phyloP scores from a whole-genome alignment of 345 rosid genomes.

The Eucalyptus caleyi region DNA sequence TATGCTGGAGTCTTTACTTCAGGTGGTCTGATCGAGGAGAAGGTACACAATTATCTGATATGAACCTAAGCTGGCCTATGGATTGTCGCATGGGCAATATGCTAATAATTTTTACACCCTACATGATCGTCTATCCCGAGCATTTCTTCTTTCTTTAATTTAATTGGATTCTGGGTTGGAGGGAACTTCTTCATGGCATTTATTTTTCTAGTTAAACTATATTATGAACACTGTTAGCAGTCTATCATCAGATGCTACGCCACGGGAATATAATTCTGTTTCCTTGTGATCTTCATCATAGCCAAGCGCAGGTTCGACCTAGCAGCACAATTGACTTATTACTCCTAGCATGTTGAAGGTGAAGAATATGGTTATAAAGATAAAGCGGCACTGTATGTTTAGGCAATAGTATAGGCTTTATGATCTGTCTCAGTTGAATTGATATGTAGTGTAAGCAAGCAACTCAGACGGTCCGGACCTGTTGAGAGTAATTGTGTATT shows the following conservation, averaged over 20 bases:
- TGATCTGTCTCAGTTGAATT: not conserved
- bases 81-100: not conserved
- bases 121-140: not conserved
- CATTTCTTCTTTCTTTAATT: not conserved
- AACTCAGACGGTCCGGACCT: not conserved
- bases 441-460: not conserved
- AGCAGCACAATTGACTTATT: not conserved
- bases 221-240: not conserved
- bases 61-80: not conserved
- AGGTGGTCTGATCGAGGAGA: constrained; percentile 90
- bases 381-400: not conserved
- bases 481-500: not conserved
- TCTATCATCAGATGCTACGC: not conserved
- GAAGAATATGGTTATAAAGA: not conserved
- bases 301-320: not conserved
- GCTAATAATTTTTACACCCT: not conserved
- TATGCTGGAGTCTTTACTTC: constrained; percentile 75
- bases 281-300: not conserved
- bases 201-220: not conserved
- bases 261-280: not conserved
- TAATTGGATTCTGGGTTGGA: not conserved
- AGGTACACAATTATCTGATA: constrained; percentile 25
- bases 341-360: not conserved
- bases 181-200: not conserved
- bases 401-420: not conserved